phyloP scores from a whole-genome alignment of 805 yeast genomes.

The Priceomyces medius region DNA sequence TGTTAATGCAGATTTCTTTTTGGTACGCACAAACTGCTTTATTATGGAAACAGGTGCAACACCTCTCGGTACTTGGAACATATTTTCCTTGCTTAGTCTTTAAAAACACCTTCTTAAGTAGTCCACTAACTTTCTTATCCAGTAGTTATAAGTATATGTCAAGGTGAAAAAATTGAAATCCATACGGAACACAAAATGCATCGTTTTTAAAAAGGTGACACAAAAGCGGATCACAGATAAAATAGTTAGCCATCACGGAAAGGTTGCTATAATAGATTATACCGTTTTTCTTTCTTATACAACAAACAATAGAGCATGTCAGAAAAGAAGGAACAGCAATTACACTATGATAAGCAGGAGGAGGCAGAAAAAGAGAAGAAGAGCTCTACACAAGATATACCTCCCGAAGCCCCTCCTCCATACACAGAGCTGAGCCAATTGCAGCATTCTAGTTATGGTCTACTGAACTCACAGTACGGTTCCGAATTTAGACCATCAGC shows the following conservation, averaged over 20 bases:
- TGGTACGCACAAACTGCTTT: slow-evolving; percentile 28
- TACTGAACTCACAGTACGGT: slow-evolving; percentile 5
- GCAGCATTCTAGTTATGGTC: slow-evolving; percentile 3
- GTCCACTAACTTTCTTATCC: no score
- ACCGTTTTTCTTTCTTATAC: neutral
- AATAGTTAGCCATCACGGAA: neutral
- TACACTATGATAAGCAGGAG: slow-evolving; percentile 1
- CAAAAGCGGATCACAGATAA: neutral
- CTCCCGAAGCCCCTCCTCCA: slow-evolving; percentile 12
- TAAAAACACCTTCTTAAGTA: no score
- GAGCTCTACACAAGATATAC: neutral
- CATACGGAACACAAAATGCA: neutral
- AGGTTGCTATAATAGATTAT: neutral
- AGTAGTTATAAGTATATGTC: no score
- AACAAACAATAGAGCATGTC: neutral
- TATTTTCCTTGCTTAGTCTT: neutral
- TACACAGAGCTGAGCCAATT: slow-evolving; percentile 8
- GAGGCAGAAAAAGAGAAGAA: slow-evolving; percentile 5
- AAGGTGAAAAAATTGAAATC: neutral
- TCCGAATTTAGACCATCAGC: neutral
- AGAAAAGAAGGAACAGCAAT: neutral
- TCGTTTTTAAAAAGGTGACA: neutral
- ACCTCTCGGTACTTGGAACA: slow-evolving; percentile 3
- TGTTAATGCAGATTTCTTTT: slow-evolving; percentile 28
- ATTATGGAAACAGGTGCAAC: slow-evolving; percentile 3